Base-by-base conservation (phyloP, 495 filamentous ascomycete genomes). In the Podospora didyma region DNA sequence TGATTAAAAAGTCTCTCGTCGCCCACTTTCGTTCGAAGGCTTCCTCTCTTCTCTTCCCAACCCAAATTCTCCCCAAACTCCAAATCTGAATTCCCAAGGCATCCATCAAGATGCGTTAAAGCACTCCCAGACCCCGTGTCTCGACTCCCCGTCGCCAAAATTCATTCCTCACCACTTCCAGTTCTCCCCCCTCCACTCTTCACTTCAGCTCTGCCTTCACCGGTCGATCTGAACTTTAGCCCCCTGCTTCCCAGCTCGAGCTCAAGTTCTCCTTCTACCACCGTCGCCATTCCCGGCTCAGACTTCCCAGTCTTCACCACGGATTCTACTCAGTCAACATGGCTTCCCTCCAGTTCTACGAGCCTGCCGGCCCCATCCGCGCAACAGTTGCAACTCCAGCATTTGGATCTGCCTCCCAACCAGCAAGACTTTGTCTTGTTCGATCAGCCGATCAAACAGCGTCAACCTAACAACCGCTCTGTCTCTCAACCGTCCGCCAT, bases 221-320 rank as follows among this genome's bases (percentile, higher is more conserved):
- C 72, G 80, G 79, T 77, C 69, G 76, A 77, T 63, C 76, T 82
- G 78, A 82, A 80, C 75, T 76, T 67, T 48, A 69, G 70, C 71
- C 69, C 71, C 62, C 73, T 76, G 75, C 71, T 73, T 69, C 59
- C 51, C 61, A 74, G 75, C 75, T 74, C 69, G 61, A 71, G 73
- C 73, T 74, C 60, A 58, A 71, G 75, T 77, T 79, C 73, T 55
- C 61, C 68, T 55, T 55, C 59, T 66, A 63, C 57, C 65, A 74
- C 76, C 73, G 70, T 75, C 70, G 77, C 68, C 67, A 80, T 82
- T 77, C 66, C 68, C 65, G 65, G 64, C 54, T 71, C 66, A 78
- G 79, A 79, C 76, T 78, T 74, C 61, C 59, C 68, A 73, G 74
- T 79, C 78, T 80, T 81, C 80, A 83, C 77, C 70, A 83, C 80